Conservation (phyloP, 257 asterid species). For the Sherardia arvensis region DNA sequence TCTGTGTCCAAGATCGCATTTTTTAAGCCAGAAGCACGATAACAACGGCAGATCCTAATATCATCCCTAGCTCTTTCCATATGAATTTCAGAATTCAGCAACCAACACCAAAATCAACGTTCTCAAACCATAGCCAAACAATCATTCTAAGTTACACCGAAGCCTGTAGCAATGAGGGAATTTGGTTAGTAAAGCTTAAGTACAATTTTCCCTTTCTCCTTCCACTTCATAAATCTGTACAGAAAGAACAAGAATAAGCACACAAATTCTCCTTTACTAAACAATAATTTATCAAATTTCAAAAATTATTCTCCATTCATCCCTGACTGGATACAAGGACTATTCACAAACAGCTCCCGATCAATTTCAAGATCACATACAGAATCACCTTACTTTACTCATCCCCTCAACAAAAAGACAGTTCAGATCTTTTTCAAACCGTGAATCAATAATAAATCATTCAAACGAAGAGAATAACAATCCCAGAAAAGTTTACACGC, state of each 20-base stretch:
- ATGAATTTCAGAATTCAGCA: conserved; percentile 11
- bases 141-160: conserved; percentile 3
- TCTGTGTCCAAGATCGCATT: conserved; percentile 27
- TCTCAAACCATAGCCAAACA: background rate
- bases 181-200: conserved; percentile 9
- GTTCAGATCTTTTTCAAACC: conserved; percentile 1
- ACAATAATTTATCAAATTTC: background rate
- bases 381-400: background rate
- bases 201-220: conserved; percentile 12
- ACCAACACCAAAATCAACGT: background rate
- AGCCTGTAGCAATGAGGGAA: conserved; percentile 9
- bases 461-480: background rate
- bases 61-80: conserved; percentile 20
- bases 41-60: conserved; percentile 21
- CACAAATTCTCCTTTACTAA: background rate
- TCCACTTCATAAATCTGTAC: conserved; percentile 15
- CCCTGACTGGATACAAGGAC: conserved; percentile 3
- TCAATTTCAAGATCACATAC: background rate
- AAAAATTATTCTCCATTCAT: conserved; percentile 2
- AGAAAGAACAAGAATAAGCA: conserved; percentile 12
- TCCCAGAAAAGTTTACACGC: background rate
- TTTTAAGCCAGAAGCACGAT: conserved; percentile 21
- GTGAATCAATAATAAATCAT: conserved; percentile 21
- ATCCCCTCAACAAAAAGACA: background rate
- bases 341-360: conserved; percentile 14